phyloP scores from a whole-genome alignment of 1,284 basidiomycete species.

The Ustilago xerochloae region DNA sequence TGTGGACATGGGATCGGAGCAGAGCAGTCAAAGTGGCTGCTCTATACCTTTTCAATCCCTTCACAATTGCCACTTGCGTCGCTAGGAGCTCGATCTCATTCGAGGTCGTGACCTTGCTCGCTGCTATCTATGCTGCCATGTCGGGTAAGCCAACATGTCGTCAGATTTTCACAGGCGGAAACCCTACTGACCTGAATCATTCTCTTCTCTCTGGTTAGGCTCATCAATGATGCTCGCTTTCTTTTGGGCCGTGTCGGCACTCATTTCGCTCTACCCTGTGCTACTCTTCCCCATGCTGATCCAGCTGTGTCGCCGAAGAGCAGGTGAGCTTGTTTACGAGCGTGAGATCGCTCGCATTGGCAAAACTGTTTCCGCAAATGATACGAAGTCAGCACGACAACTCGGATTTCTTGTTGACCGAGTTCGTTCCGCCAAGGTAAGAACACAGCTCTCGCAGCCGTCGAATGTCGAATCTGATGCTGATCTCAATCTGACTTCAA shows the following conservation, averaged over 20 bases:
- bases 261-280: constrained; percentile 72
- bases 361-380: constrained; percentile 18
- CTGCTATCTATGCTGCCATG: constrained; percentile 79
- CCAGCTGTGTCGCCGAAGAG: constrained; percentile 71
- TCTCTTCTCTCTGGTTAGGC: constrained; percentile 1
- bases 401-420: constrained; percentile 62
- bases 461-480: not conserved
- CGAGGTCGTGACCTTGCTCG: constrained; percentile 78
- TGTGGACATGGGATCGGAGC: constrained; percentile 41
- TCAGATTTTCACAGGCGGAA: constrained; percentile 32
- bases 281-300: constrained; percentile 78
- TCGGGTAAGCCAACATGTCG: constrained; percentile 75
- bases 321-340: constrained; percentile 70
- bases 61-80: constrained; percentile 80
- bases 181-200: not conserved
- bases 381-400: constrained; percentile 30
- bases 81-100: constrained; percentile 83
- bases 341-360: constrained; percentile 16
- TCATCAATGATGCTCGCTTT: constrained; percentile 26
- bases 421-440: constrained; percentile 32
- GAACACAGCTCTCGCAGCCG: not conserved
- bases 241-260: constrained; percentile 25
- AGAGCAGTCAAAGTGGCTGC: constrained; percentile 41
- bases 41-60: constrained; percentile 85
- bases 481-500: not conserved